Evolutionary conservation across 371 early-diverging fungal species (phyloP).

Genomic region (Batkoa obscura): DNA sequence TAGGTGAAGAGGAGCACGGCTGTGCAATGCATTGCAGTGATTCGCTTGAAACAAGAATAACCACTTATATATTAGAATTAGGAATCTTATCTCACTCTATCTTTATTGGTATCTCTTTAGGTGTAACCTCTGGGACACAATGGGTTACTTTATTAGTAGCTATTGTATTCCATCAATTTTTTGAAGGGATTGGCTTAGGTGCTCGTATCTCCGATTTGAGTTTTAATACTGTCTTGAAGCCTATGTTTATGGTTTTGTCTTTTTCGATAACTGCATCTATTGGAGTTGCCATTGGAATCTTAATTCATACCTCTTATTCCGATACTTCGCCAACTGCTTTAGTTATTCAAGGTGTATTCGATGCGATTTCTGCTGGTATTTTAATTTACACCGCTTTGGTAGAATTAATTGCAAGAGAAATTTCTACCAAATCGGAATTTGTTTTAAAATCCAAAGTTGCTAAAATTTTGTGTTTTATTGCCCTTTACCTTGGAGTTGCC

Average conservation of each 20-base stretch:
- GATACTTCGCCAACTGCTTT: constrained; percentile 27
- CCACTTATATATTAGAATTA: constrained; percentile 42
- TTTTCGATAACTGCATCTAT: constrained; percentile 46
- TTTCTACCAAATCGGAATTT: constrained; percentile 31
- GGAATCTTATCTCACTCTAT: constrained; percentile 76
- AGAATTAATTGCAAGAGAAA: constrained; percentile 46
- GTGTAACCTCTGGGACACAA: constrained; percentile 33
- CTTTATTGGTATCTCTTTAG: constrained; percentile 64
- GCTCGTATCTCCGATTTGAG: constrained; percentile 38
- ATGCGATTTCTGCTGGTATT: constrained; percentile 60
- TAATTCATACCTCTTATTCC: constrained; percentile 31
- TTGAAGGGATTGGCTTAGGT: constrained; percentile 74
- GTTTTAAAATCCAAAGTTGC: constrained; percentile 14
- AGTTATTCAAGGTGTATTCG: constrained; percentile 50
- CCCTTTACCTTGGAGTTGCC: constrained; percentile 42
- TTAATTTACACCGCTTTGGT: constrained; percentile 55
- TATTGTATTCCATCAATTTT: constrained; percentile 75
- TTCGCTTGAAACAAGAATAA: background rate
- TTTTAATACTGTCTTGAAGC: constrained; percentile 12
- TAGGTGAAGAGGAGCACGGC: constrained; percentile 6
- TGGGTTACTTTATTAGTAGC: constrained; percentile 57
- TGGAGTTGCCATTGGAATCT: constrained; percentile 57
- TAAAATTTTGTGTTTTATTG: constrained; percentile 24
- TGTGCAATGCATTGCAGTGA: background rate
- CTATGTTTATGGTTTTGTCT: constrained; percentile 18